Conservation (phyloP, 2,329 filamentous ascomycete genomes). For the Stachybotrys echinatus region DNA sequence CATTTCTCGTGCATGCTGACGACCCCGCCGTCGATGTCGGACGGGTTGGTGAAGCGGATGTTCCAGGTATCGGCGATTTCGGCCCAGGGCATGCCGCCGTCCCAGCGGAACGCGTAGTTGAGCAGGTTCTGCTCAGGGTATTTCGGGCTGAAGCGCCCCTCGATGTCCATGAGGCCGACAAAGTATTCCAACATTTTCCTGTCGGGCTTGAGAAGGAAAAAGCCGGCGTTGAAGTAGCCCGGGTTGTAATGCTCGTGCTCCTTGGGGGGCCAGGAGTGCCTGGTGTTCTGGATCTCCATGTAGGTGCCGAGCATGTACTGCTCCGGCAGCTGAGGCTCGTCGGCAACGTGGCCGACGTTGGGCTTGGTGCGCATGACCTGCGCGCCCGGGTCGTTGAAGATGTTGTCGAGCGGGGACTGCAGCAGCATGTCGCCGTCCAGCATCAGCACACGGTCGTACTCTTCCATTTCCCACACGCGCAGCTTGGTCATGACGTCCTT, state of each 20-base stretch:
- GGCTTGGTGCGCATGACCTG: conserved; percentile 1
- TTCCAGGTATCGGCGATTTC: conserved; percentile 3
- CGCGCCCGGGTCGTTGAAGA: conserved; percentile 3
- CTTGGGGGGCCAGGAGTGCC: conserved; percentile 2
- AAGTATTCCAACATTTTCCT: conserved; percentile 4
- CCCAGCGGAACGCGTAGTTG: conserved; percentile 5
- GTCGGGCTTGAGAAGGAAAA: conserved; percentile 4
- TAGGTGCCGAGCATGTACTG: conserved; percentile 2
- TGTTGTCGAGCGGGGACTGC: conserved; percentile 2
- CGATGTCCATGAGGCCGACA: conserved; percentile 2
- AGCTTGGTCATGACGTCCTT: conserved; percentile 3
- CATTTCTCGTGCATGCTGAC: conserved; percentile 5
- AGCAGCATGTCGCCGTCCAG: conserved; percentile 4
- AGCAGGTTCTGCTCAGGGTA: conserved; percentile 4
- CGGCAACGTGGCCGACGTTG: not conserved
- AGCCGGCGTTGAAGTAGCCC: conserved; percentile 4
- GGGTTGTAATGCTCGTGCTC: too few species aligned
- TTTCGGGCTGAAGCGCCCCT: conserved; percentile 1
- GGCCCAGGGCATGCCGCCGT: conserved; percentile 3
- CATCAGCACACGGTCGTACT: conserved; percentile 4
- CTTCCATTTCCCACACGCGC: conserved; percentile 4
- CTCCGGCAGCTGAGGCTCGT: conserved; percentile 4
- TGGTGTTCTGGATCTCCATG: not conserved
- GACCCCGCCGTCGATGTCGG: conserved; percentile 2
- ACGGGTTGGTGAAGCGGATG: not conserved